A percentile compares a stretch with the other conserved stretches of the same genome.
Evolutionary conservation across 1,284 basidiomycete species (phyloP).

Genomic region (Rhodotorula sp.): DNA sequence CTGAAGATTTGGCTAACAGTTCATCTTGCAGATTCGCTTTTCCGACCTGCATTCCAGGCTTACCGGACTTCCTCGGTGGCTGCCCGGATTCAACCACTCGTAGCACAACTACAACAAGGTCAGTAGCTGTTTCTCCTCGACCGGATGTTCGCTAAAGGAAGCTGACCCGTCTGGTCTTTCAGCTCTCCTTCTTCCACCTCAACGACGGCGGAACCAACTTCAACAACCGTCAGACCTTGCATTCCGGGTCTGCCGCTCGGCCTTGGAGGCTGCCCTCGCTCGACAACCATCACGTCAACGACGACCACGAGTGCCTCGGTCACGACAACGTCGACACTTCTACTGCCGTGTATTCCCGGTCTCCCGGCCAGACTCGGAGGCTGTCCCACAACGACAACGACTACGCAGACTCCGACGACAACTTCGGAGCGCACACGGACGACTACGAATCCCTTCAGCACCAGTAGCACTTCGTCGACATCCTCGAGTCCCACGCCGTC

Average conservation of each 20-base stretch:
- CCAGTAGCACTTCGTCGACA: neutral
- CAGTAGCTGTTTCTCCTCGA: too few relatives aligned
- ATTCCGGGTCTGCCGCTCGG: neutral
- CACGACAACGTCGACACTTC: neutral
- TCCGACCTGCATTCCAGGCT: too few relatives aligned
- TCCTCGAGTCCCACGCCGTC: too few relatives aligned
- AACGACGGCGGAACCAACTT: too few relatives aligned
- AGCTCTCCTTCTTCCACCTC: too few relatives aligned
- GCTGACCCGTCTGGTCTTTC: too few relatives aligned
- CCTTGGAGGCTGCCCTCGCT: neutral
- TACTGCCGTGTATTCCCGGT: neutral
- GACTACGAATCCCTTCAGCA: too few relatives aligned
- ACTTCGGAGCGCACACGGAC: neutral
- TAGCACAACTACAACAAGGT: too few relatives aligned
- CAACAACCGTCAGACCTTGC: neutral
- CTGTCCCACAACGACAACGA: neutral
- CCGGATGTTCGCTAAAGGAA: too few relatives aligned
- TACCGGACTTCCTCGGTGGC: too few relatives aligned
- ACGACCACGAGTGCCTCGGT: neutral
- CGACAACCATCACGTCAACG: neutral
- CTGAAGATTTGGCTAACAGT: neutral
- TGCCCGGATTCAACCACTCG: too few relatives aligned
- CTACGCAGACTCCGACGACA: neutral
- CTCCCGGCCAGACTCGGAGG: conserved; percentile 1
- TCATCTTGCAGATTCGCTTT: too few relatives aligned